phyloP scores from a whole-genome alignment of 1,284 basidiomycete species.

The Ceratorhiza oryzae-sativae region DNA sequence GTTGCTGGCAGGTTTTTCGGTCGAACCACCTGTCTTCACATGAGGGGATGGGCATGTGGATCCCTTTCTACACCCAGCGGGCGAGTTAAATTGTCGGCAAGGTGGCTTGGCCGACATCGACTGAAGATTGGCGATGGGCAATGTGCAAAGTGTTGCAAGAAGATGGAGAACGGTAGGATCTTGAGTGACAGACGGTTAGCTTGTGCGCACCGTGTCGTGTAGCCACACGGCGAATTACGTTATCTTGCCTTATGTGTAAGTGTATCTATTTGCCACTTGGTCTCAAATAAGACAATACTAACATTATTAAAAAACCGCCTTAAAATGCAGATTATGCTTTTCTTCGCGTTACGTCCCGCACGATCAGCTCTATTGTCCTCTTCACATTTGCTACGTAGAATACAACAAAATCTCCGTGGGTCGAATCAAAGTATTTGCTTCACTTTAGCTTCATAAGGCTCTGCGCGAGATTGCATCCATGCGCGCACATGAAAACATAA shows the following conservation, averaged over 20 bases:
- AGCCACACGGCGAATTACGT: neutral
- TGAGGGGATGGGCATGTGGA: neutral
- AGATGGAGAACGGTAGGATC: neutral
- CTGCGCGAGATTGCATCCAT: too few relatives aligned
- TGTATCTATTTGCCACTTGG: too few relatives aligned
- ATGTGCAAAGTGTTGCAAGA: neutral
- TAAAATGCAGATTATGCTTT: too few relatives aligned
- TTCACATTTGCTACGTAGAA: neutral
- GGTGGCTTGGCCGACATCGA: neutral
- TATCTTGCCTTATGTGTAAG: too few relatives aligned
- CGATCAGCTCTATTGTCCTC: neutral
- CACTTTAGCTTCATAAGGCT: too few relatives aligned
- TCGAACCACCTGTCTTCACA: neutral
- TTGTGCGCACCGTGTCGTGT: neutral
- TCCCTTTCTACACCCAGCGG: neutral
- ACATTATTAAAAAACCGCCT: too few relatives aligned
- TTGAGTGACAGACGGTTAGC: neutral
- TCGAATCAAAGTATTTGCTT: too few relatives aligned
- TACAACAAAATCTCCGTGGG: neutral
- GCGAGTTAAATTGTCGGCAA: neutral
- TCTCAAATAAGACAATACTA: too few relatives aligned
- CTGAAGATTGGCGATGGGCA: too few relatives aligned
- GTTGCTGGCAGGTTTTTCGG: neutral
- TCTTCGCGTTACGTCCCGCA: neutral
- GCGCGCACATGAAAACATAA: too few relatives aligned